Percentiles rank a stretch among this genome's conserved stretches.
These are phyloP conservation scores for Ophiostoma pallidulum DNA, from an alignment of 2,329 filamentous ascomycete genomes.

Conservation along the genomic window DNA sequence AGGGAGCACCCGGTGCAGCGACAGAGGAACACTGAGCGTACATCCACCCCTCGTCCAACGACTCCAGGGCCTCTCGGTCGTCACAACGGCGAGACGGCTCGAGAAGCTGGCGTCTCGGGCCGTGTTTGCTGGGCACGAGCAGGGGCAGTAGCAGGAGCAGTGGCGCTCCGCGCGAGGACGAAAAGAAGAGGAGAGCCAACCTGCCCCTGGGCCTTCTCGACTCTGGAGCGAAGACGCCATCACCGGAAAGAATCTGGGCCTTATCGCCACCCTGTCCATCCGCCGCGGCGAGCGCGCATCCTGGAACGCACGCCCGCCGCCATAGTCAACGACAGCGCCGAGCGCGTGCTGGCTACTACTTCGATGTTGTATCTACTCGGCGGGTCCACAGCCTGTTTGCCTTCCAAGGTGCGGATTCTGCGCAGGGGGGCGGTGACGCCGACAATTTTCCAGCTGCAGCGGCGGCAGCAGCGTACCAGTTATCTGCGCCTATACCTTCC, in stretches of 20 bases:
- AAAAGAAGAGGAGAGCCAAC: background rate
- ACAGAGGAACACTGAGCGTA: conserved; percentile 2
- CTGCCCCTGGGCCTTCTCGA: background rate
- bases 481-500: conserved; percentile 27
- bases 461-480: conserved; percentile 20
- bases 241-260: conserved; percentile 24
- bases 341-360: conserved; percentile 16
- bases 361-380: conserved; percentile 19
- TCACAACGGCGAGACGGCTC: background rate
- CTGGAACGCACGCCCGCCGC: conserved; percentile 24
- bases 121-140: background rate
- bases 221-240: conserved; percentile 18
- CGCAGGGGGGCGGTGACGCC: too few species aligned
- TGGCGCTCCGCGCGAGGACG: background rate
- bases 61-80: conserved; percentile 2
- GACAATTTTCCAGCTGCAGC: conserved; percentile 21
- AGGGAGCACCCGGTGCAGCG: too few species aligned
- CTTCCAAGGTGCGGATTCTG: conserved; percentile 16
- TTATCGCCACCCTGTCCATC: conserved; percentile 23
- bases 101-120: conserved; percentile 1
- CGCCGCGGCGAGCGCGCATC: conserved; percentile 21
- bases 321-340: conserved; percentile 24
- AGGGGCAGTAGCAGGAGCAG: background rate
- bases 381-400: conserved; percentile 19
- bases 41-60: background rate